Conservation (phyloP, 305 asterid species). For the Lippia alba region DNA sequence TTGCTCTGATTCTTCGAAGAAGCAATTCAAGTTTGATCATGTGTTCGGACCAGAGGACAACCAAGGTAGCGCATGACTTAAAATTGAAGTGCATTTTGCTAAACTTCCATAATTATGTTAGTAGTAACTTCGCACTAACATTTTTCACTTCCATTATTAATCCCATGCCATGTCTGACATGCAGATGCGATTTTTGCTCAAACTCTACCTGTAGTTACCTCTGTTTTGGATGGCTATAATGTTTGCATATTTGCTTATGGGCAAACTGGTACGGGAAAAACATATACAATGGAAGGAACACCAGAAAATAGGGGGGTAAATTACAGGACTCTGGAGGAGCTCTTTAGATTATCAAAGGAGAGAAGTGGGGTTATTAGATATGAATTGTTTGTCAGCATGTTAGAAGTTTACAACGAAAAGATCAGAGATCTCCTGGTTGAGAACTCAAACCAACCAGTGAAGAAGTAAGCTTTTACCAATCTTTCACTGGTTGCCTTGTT, state of each 20-base stretch:
- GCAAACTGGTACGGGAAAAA: conserved; percentile 96
- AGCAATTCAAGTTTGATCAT: conserved; percentile 82
- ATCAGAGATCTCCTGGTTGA: conserved; percentile 87
- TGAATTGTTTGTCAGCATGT: conserved; percentile 86
- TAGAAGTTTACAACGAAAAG: conserved; percentile 97
- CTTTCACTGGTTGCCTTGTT: conserved; percentile 25
- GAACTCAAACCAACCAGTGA: conserved; percentile 67
- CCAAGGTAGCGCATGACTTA: conserved; percentile 61
- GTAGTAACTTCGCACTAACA: conserved; percentile 4
- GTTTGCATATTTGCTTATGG: conserved; percentile 97
- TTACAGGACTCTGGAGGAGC: conserved; percentile 83
- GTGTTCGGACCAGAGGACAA: conserved; percentile 75
- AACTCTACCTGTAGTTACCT: conserved; percentile 84
- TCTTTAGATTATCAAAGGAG: conserved; percentile 68
- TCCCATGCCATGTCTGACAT: conserved; percentile 21
- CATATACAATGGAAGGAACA: conserved; percentile 98
- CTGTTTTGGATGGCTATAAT: conserved; percentile 92
- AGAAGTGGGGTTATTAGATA: conserved; percentile 68
- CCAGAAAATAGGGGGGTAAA: conserved; percentile 90
- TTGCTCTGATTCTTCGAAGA: conserved; percentile 74
- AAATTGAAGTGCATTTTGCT: conserved; percentile 13
- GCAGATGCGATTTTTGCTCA: conserved; percentile 80
- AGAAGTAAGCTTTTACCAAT: conserved; percentile 64
- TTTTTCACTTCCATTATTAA: conserved; percentile 10
- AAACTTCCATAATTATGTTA: background rate